Evolutionary conservation across 2,329 filamentous ascomycete genomes (phyloP).

Genomic region (Pseudogymnoascus sp.): DNA sequence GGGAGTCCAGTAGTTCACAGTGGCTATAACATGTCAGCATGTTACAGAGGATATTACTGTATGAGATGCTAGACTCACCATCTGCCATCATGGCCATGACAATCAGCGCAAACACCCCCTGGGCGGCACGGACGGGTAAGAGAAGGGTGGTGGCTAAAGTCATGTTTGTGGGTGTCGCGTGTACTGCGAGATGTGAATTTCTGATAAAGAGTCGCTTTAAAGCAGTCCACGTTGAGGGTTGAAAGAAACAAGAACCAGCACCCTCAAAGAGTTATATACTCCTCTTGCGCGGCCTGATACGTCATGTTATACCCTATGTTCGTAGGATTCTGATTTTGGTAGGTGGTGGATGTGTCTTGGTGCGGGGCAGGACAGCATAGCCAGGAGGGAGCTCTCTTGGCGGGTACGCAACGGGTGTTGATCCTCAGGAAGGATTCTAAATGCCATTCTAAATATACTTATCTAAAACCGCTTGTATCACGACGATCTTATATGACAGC

Average conservation of each 20-base stretch:
- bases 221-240: neutral
- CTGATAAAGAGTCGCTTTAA: neutral
- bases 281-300: neutral
- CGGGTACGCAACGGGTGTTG: neutral
- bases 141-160: neutral
- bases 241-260: neutral
- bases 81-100: neutral
- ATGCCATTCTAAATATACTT: neutral
- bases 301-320: neutral
- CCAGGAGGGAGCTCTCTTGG: neutral
- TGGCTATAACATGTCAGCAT: neutral
- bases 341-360: neutral
- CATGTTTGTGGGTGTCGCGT: neutral
- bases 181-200: neutral
- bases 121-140: neutral
- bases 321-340: neutral
- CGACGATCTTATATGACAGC: neutral
- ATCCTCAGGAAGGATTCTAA: neutral
- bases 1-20: neutral
- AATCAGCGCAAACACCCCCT: neutral
- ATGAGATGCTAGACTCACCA: neutral
- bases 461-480: neutral
- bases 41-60: neutral
- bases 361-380: neutral
- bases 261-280: neutral